Evolutionary conservation across 2,329 filamentous ascomycete genomes (phyloP).

Genomic region (Fusarium fracticaudum): DNA sequence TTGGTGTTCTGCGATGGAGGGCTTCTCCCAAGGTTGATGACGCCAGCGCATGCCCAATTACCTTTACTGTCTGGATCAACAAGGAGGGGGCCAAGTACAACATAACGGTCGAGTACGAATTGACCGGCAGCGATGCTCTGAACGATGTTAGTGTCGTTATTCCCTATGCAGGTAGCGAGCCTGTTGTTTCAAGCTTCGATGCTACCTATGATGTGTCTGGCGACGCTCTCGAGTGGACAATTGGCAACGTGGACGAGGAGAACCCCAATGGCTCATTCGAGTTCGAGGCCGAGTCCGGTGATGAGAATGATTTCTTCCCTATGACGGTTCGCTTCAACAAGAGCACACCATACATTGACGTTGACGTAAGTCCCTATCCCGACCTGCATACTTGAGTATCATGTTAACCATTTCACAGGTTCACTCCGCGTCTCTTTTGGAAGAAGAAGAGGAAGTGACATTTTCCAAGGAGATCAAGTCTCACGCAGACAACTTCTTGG

Average conservation of each 20-base stretch:
- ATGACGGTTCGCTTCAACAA: constrained; percentile 94
- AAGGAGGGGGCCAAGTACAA: constrained; percentile 85
- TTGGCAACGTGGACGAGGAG: constrained; percentile 84
- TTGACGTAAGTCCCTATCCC: constrained; percentile 76
- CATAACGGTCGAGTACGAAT: constrained; percentile 94
- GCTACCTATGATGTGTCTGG: constrained; percentile 93
- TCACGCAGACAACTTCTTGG: constrained; percentile 77
- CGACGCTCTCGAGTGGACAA: constrained; percentile 92
- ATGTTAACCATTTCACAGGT: constrained; percentile 57
- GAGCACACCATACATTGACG: constrained; percentile 85
- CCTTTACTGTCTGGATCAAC: constrained; percentile 98
- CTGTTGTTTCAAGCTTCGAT: constrained; percentile 90
- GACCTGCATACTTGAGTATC: neutral
- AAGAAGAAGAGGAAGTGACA: constrained; percentile 80
- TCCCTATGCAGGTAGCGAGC: constrained; percentile 86
- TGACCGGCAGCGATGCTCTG: constrained; percentile 80
- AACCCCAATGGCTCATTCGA: constrained; percentile 91
- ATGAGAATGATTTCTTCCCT: constrained; percentile 97
- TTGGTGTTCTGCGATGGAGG: constrained; percentile 93
- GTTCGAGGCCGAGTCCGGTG: constrained; percentile 88
- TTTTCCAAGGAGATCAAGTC: constrained; percentile 87
- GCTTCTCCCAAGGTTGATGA: constrained; percentile 84
- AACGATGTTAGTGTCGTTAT: constrained; percentile 89
- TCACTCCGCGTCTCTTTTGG: constrained; percentile 73
- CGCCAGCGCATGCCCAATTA: constrained; percentile 84